These are phyloP conservation scores for Stephania cephalantha DNA, from an alignment of 164 flowering plant genomes.

Conservation along the genomic window DNA sequence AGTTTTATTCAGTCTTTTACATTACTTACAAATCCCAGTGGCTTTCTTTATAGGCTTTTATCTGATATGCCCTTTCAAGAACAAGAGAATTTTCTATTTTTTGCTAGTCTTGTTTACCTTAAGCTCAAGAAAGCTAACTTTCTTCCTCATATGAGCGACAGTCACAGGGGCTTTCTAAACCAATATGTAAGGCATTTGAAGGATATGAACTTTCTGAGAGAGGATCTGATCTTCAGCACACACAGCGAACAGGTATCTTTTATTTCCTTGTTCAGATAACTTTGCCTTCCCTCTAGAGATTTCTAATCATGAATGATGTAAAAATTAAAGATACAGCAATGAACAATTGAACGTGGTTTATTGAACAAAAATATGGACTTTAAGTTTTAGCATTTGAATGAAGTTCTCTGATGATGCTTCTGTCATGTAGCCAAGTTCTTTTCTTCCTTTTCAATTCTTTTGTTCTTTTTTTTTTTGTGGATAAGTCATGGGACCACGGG, in stretches of 20 bases:
- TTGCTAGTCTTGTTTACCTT: neutral
- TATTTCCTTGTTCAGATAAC: neutral
- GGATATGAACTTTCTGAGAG: conserved; percentile 75
- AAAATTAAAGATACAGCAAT: neutral
- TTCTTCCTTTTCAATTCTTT: neutral
- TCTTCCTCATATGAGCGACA: conserved; percentile 24
- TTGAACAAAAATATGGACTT: neutral
- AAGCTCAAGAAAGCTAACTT: neutral
- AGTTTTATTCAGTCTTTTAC: neutral
- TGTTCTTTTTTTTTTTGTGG: too few species aligned
- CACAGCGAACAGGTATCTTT: conserved; percentile 82
- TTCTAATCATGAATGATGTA: neutral
- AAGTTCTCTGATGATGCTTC: neutral
- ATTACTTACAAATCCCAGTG: neutral
- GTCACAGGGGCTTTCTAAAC: conserved; percentile 81
- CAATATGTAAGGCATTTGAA: conserved; percentile 66
- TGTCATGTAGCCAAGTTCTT: neutral
- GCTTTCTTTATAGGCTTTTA: neutral
- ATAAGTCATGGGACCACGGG: neutral
- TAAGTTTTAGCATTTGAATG: neutral
- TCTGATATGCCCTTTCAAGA: neutral
- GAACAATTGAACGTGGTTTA: neutral
- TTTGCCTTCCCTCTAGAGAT: neutral
- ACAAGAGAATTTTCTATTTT: neutral
- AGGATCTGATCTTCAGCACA: conserved; percentile 77